Evolutionary conservation across 441 rosid species (phyloP), one percentile per base, ranked within the genome.

Genomic region (Corymbia citriodora): DNA sequence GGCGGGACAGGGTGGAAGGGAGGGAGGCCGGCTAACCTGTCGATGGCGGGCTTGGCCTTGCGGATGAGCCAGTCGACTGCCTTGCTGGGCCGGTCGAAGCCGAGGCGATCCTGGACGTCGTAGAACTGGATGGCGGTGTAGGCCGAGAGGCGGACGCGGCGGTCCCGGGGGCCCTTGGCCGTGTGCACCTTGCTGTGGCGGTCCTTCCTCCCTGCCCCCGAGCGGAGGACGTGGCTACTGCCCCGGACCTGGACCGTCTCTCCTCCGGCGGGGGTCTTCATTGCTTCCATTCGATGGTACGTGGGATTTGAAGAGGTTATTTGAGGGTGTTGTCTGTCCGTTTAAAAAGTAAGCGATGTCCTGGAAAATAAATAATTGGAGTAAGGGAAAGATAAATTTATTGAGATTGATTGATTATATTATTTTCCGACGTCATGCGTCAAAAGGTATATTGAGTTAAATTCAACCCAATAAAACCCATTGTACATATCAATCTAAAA

Each of bases 181-280:
- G 90, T 88, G 90, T 88, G 36, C n/a, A 88, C 85, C 90, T 88
- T 88, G 86, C 90, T 88, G 86, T 88, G 90, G 55, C 87, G 63
- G 19, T 88, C 90, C 90, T 88, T 88, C n/a, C 90, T 27, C 45
- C 87, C 87, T 0, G 65, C 27, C 85, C 85, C 53, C 31, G 65
- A 21, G 48, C 90, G 82, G 55, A 74, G n/a, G 72, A 70, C 40
- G 65, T 72, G 90, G 29, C 90, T 65, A 13, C 85, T 79, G 53
- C 90, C 90, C 40, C 40, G 90, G 87, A 72, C 90, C 31, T 72
- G 87, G n/a, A 72, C 90, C 9, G 74, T 53, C 63, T 88, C 90
- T 54, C 90, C 53, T 49, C 86, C 86, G 21, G 68, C 70, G 19
- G 29, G 45, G 17, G 85, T 79, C 85, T 79, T 79, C 85, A 79